Evolutionary conservation across 116 monocot species (phyloP).

Genomic region (Dioscorea cayenensis): DNA sequence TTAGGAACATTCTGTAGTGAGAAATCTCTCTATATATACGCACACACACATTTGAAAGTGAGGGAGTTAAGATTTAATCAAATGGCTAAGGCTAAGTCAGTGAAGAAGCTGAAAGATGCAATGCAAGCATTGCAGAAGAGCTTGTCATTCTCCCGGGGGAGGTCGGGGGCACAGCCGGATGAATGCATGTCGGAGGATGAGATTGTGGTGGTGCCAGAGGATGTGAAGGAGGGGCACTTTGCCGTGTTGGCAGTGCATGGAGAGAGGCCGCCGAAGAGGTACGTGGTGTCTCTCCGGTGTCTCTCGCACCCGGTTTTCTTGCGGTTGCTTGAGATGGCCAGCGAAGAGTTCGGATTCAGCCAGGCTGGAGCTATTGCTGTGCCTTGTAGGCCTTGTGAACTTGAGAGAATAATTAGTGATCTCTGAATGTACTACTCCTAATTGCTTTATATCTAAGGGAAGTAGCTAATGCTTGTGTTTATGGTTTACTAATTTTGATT

Average conservation of each 20-base stretch:
- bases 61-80: too few species aligned
- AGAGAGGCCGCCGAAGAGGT: constrained; percentile 14
- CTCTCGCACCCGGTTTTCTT: constrained; percentile 26
- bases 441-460: too few species aligned
- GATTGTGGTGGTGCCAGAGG: constrained; percentile 7
- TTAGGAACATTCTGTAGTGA: too few species aligned
- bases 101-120: constrained; percentile 5
- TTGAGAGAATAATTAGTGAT: constrained; percentile 23
- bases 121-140: constrained; percentile 11
- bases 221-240: constrained; percentile 32
- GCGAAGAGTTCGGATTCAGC: constrained; percentile 31
- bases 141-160: background rate
- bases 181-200: too few species aligned
- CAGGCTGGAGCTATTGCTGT: constrained; percentile 26
- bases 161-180: background rate
- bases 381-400: constrained; percentile 18
- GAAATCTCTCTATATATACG: too few species aligned
- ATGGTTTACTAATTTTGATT: too few species aligned
- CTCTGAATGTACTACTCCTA: background rate
- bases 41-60: too few species aligned
- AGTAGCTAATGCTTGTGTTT: too few species aligned
- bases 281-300: constrained; percentile 22
- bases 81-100: background rate
- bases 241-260: constrained; percentile 16
- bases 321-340: constrained; percentile 17